Evolutionary conservation across 2,329 filamentous ascomycete species (phyloP).

Genomic region (Pezicula carpinea): DNA sequence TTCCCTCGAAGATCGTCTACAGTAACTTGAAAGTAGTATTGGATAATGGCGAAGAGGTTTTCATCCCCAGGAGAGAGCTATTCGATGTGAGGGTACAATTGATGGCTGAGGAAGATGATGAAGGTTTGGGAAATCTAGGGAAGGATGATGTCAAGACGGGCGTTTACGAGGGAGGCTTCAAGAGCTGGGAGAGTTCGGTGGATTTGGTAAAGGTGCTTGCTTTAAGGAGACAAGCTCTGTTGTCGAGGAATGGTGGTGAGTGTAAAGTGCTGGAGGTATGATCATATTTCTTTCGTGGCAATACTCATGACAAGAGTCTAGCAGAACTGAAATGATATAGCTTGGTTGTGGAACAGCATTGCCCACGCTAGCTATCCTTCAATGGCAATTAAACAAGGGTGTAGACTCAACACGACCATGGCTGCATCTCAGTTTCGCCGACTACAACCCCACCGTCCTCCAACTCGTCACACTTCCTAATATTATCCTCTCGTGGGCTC

Average conservation of each 20-base stretch:
- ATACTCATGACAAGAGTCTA: not conserved
- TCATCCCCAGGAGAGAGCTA: constrained; percentile 68
- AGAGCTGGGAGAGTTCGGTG: constrained; percentile 83
- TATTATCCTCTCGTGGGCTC: constrained; percentile 62
- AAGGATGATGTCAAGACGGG: constrained; percentile 74
- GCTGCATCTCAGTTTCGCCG: constrained; percentile 63
- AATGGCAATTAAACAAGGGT: constrained; percentile 41
- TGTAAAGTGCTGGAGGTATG: constrained; percentile 26
- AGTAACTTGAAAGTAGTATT: constrained; percentile 55
- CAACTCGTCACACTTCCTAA: constrained; percentile 78
- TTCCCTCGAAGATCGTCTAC: constrained; percentile 74
- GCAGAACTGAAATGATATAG: constrained; percentile 32
- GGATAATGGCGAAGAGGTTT: constrained; percentile 48
- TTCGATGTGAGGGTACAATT: constrained; percentile 80
- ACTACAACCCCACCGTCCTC: constrained; percentile 77
- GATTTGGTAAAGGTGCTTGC: constrained; percentile 64
- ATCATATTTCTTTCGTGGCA: not conserved
- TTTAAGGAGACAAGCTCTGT: constrained; percentile 9
- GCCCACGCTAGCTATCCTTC: constrained; percentile 67
- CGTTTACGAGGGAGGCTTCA: constrained; percentile 83
- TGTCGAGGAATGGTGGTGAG: constrained; percentile 3
- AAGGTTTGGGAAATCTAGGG: constrained; percentile 48
- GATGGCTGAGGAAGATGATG: constrained; percentile 65
- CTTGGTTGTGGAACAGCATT: constrained; percentile 76
- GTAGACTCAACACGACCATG: not conserved